Evolutionary conservation across 2,329 filamentous ascomycete species (phyloP), one percentile per base, ranked within the genome.

Genomic region (Venturia effusa): DNA sequence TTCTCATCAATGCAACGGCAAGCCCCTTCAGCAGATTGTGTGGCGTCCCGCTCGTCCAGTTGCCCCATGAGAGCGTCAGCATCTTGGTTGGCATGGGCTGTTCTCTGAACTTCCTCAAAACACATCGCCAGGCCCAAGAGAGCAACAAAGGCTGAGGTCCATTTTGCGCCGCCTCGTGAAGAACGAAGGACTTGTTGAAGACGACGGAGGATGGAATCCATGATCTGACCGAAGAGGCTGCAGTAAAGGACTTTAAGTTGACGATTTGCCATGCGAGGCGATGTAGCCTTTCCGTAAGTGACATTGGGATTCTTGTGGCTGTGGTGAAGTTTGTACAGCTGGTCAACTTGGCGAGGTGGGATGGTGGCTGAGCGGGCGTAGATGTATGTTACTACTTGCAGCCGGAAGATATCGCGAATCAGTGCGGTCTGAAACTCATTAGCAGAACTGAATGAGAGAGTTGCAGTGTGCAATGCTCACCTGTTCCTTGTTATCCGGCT

Each of bases 181-280:
- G 73, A 74, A 66, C 78, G 77, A 61, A 80, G 75, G 27, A 78
- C 77, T 34, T 78, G 74, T 66, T 81, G 78, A 19, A 79, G 72
- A 66, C 77, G 77, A 65, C 78, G 79, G 61, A 81, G 72, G 11
- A 80, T 73, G 8, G 73, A 71, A 24, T 72, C 69, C 67, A 78
- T 76, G 60, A 77, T 76, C 19, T 71, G 68, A 37, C 73, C 72
- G 62, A 79, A 78, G 19, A 80, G 70, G 27, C 74, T 68, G 17
- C 71, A 70, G 71, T 80, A 80, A 71, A 80, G 79, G 72, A 78
- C 79, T 66, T 81, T 81, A 19, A 81, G 72, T 66, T 81, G 79
- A 17, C 77, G 74, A 63, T 78, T 79, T 15, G 78, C 78, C 67
- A 81, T 76, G 62, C 77, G 75, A 2, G 79, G 78, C 4, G 73